Evolutionary conservation across 164 flowering plant genomes (phyloP).

Genomic region (Magnolia kwangsiensis): DNA sequence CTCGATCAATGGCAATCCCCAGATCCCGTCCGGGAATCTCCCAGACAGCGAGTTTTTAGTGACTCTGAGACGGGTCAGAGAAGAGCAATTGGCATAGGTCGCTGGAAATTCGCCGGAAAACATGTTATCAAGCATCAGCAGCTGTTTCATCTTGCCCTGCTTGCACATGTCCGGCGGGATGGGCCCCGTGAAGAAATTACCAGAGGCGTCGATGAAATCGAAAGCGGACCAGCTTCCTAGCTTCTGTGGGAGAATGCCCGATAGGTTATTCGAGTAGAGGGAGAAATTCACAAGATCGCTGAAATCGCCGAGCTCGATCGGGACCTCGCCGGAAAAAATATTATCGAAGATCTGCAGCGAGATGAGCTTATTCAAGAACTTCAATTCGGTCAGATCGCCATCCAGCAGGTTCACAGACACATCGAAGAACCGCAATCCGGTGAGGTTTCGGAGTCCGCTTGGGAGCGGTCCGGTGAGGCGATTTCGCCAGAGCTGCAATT

Average conservation of each 20-base stretch:
- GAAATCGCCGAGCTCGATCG: constrained; percentile 62
- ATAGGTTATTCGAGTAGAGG: constrained; percentile 55
- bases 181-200: constrained; percentile 60
- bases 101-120: constrained; percentile 71
- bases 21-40: constrained; percentile 56
- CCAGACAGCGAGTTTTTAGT: constrained; percentile 68
- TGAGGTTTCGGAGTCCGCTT: constrained; percentile 53
- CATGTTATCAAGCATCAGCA: constrained; percentile 60
- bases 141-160: constrained; percentile 56
- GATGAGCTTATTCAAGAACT: constrained; percentile 27
- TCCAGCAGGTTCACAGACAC: constrained; percentile 41
- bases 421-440: constrained; percentile 40
- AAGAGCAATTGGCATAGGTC: constrained; percentile 50
- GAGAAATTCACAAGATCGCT: constrained; percentile 61
- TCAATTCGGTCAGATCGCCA: constrained; percentile 47
- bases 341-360: constrained; percentile 52
- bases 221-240: constrained; percentile 85
- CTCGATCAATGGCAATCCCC: constrained; percentile 58
- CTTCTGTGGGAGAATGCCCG: constrained; percentile 60
- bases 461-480: constrained; percentile 61
- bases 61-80: constrained; percentile 56
- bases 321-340: constrained; percentile 45
- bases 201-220: constrained; percentile 72
- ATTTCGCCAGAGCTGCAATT: constrained; percentile 68
- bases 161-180: constrained; percentile 95